Conservation (phyloP, 805 yeast genomes). For the Metschnikowia vanudenii region DNA sequence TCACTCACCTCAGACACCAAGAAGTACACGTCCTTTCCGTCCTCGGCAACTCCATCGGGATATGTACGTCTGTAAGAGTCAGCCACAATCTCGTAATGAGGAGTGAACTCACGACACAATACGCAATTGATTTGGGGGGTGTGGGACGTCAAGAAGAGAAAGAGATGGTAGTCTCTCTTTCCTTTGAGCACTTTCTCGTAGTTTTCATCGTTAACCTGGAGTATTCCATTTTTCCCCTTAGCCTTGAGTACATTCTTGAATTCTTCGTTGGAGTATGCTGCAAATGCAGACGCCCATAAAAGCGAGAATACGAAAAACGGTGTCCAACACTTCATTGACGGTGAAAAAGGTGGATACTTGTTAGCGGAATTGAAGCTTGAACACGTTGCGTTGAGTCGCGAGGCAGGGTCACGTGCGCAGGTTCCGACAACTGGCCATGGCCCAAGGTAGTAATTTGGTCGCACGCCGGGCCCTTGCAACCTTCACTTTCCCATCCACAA, state of each 20-base stretch:
- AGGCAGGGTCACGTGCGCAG: constrained; percentile 8
- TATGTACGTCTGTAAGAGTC: constrained; percentile 54
- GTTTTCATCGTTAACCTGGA: constrained; percentile 55
- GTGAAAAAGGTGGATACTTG: not conserved
- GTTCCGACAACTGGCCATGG: no score
- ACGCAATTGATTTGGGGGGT: constrained; percentile 72
- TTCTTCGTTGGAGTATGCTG: constrained; percentile 18
- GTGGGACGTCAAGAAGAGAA: constrained; percentile 70
- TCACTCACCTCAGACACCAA: constrained; percentile 71
- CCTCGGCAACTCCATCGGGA: constrained; percentile 43
- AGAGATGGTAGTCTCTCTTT: constrained; percentile 66
- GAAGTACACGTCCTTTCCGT: constrained; percentile 54
- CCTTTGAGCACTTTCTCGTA: constrained; percentile 57
- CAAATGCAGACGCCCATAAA: constrained; percentile 15
- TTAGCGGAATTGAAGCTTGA: not conserved
- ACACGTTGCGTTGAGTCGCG: constrained; percentile 7
- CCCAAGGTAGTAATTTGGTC: no score
- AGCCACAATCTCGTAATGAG: constrained; percentile 61
- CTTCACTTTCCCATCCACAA: no score
- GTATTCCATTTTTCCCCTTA: constrained; percentile 13
- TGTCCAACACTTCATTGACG: constrained; percentile 13
- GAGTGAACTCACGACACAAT: constrained; percentile 68
- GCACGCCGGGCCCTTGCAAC: no score
- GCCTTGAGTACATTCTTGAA: constrained; percentile 13
- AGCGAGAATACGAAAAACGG: constrained; percentile 13